Conservation (phyloP, 2,329 filamentous ascomycete species). For the Ceratocystiopsis sp. region DNA sequence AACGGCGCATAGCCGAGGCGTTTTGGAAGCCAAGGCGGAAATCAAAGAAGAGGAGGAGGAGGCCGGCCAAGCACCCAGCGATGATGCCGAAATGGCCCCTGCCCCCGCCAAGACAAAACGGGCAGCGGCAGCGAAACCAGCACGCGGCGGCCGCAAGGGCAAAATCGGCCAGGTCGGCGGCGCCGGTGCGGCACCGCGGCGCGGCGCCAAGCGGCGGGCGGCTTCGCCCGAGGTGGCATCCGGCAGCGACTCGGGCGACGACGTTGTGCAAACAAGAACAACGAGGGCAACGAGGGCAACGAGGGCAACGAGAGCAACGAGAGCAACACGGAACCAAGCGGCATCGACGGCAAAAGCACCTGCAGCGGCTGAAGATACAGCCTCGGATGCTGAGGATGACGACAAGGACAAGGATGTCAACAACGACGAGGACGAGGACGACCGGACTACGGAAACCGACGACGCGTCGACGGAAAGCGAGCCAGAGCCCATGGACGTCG, state of each 20-base stretch:
- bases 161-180: neutral
- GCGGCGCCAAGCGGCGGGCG: constrained; percentile 12
- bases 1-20: constrained; percentile 7
- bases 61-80: neutral
- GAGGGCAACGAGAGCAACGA: too few species aligned
- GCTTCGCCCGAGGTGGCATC: constrained; percentile 12
- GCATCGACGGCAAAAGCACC: too few species aligned
- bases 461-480: constrained; percentile 28
- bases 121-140: too few species aligned
- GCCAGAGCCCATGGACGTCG: constrained; percentile 8
- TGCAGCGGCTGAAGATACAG: constrained; percentile 14
- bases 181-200: neutral
- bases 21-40: constrained; percentile 13
- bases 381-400: constrained; percentile 29
- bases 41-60: constrained; percentile 1
- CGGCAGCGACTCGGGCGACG: too few species aligned
- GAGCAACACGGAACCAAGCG: too few species aligned
- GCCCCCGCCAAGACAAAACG: neutral
- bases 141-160: neutral
- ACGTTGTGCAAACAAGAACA: too few species aligned
- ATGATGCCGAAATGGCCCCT: neutral
- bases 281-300: too few species aligned
- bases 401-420: neutral
- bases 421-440: constrained; percentile 8
- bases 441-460: constrained; percentile 18